Evolutionary conservation across 441 rosid species (phyloP).

Genomic region (Populus trichocarpa): DNA sequence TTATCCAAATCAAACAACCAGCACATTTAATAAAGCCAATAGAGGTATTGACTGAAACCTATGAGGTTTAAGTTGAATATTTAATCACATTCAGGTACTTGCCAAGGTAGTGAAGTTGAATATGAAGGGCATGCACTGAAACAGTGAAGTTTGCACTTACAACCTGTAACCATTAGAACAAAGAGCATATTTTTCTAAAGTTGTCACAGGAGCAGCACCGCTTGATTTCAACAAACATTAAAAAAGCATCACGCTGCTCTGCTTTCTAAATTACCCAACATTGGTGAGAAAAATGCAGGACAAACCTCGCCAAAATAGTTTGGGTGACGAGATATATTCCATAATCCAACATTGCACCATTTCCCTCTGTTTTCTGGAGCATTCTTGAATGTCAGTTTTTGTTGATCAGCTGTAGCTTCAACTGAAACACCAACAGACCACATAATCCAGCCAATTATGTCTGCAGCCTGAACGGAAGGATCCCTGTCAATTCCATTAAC

Average conservation of each 20-base stretch:
- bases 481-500: slow-evolving; percentile 76
- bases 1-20: not conserved
- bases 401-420: slow-evolving; percentile 88
- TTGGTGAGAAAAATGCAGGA: slow-evolving; percentile 10
- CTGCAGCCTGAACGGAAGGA: slow-evolving; percentile 57
- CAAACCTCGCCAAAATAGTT: slow-evolving; percentile 97
- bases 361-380: slow-evolving; percentile 70
- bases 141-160: not conserved
- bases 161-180: not conserved
- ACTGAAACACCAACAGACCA: slow-evolving; percentile 55
- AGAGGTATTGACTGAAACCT: not conserved
- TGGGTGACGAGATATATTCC: slow-evolving; percentile 91
- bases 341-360: slow-evolving; percentile 82
- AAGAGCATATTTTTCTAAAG: not conserved
- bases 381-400: slow-evolving; percentile 74
- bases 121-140: not conserved
- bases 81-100: not conserved
- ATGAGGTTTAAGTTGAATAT: not conserved
- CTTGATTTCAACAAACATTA: not conserved
- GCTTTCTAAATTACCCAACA: not conserved
- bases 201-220: not conserved
- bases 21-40: not conserved
- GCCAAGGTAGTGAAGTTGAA: not conserved
- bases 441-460: slow-evolving; percentile 84
- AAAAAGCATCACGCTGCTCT: not conserved